Evolutionary conservation across 306 rosid species (phyloP).

Genomic region (Parietaria judaica): DNA sequence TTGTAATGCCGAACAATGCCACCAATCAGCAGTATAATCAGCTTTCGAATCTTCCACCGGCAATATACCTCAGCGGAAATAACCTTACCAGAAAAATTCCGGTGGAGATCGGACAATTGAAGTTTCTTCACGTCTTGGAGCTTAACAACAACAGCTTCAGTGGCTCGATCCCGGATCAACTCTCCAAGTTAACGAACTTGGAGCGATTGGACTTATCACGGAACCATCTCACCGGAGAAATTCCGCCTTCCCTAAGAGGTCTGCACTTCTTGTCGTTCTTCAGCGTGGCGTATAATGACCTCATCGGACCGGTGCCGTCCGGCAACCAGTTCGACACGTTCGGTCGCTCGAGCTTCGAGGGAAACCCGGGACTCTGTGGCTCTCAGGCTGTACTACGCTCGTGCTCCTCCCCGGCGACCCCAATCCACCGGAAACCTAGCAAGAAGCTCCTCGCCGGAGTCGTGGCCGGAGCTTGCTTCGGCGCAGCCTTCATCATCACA

Average conservation of each 20-base stretch:
- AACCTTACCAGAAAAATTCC: conserved; percentile 62
- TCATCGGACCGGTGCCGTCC: conserved; percentile 64
- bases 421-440: conserved; percentile 25
- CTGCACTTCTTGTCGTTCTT: conserved; percentile 79
- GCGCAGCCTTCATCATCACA: conserved; percentile 34
- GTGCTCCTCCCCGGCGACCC: conserved; percentile 31
- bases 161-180: conserved; percentile 58
- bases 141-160: conserved; percentile 59
- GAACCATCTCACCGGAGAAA: conserved; percentile 64
- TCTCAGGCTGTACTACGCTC: conserved; percentile 36
- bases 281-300: conserved; percentile 69
- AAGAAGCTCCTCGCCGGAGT: conserved; percentile 42
- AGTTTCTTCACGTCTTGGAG: conserved; percentile 53
- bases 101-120: conserved; percentile 47
- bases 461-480: conserved; percentile 34
- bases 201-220: conserved; percentile 71
- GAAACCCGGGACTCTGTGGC: conserved; percentile 63
- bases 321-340: conserved; percentile 85
- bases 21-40: conserved; percentile 68
- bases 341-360: conserved; percentile 53
- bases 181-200: conserved; percentile 57
- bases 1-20: conserved; percentile 59
- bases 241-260: conserved; percentile 58
- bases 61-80: conserved; percentile 57
- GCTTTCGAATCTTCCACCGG: conserved; percentile 70